Conservation (phyloP, 352 stramenopile species). For the Phytophthora podocarpi region DNA sequence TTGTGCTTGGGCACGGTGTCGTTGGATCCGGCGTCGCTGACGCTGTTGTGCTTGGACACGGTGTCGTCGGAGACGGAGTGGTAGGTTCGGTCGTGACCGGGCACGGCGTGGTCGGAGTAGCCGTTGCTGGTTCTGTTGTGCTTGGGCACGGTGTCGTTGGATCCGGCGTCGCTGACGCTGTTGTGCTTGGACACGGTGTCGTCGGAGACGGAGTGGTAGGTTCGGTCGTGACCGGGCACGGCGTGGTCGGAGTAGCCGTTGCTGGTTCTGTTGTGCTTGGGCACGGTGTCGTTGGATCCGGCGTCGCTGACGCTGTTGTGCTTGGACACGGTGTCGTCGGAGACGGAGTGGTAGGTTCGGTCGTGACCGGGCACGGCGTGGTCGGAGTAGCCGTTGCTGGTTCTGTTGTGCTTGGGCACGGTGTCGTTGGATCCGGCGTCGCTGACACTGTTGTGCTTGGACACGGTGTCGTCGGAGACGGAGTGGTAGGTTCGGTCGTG, state of each 20-base stretch:
- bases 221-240: not conserved
- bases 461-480: too few relatives aligned
- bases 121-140: too few relatives aligned
- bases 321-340: not conserved
- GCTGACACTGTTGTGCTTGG: not conserved
- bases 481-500: not conserved
- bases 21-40: not conserved
- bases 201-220: not conserved
- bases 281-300: not conserved
- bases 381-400: too few relatives aligned
- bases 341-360: not conserved
- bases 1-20: not conserved
- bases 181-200: not conserved
- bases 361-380: not conserved
- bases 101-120: not conserved
- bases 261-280: too few relatives aligned
- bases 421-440: not conserved
- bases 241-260: not conserved
- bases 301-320: not conserved
- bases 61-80: not conserved
- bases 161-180: not conserved
- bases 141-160: too few relatives aligned
- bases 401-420: too few relatives aligned
- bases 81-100: not conserved
- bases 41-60: constrained; percentile 1